Evolutionary conservation across 768 basidiomycete species (phyloP), one percentile per base, ranked within the genome.

Genomic region (Ramaria sp.): DNA sequence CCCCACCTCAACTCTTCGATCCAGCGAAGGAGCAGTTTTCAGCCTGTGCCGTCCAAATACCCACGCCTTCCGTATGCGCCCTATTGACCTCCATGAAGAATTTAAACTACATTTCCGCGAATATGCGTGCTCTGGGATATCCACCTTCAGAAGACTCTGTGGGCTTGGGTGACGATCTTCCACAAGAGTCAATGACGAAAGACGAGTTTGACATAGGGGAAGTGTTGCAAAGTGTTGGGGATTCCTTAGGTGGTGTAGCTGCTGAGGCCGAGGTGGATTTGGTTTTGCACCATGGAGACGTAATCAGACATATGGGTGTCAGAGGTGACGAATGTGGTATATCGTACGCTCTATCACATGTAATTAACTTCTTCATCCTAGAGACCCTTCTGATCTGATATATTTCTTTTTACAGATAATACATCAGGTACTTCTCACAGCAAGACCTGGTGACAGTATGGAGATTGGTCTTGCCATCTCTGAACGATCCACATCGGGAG

Each of bases 11-110:
- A 67, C 71, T 96, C 18, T 76, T 96, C 44, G 92, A 96, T 64
- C 81, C 88, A n/a, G 83, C 86, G 2, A 94, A 88, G 66, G 93
- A 97, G 63, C 92, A 93, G 64, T 87, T 92, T 63, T 86, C 92
- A 1, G 85, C 89, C 24, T 95, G 89, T 66, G 79, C 91, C 1
- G 68, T 97, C 24, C 83, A 88, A 36, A 79, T 96, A 42, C 94
- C 93, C 9, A 88, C 88, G 0, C 79, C 91, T 5, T 89, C 85
- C 59, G 77, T 97, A 68, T 87, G 88, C 16, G 88, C 90, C 37
- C 75, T 97, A 66, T 79, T 96, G 65, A 89, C 88, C 16, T 78
- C 85, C 37, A 90, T 96, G 88, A 91, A 92, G 70, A 88, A 85
- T 60, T 78, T 97, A 59, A 95, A 95, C 65, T 95, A 88, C 63